Evolutionary conservation across 768 basidiomycete species (phyloP).

Genomic region (Serendipita sp.): DNA sequence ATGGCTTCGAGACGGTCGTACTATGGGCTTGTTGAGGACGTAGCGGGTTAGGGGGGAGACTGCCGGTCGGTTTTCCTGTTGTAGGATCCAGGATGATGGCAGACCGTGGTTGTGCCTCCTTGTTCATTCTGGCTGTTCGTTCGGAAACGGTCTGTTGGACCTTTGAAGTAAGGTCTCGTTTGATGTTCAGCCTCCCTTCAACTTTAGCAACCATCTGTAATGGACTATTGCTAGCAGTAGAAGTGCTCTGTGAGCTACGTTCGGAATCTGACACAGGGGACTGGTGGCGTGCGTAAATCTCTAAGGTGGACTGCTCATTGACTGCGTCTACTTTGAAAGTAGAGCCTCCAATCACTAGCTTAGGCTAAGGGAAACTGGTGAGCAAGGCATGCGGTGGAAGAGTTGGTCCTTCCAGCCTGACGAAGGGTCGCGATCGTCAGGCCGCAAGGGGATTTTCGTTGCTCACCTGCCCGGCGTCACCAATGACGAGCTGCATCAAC

Average conservation of each 20-base stretch:
- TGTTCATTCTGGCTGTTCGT: background rate
- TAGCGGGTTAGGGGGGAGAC: background rate
- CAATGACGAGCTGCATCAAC: background rate
- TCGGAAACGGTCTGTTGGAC: background rate
- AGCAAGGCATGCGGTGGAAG: background rate
- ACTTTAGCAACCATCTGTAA: background rate
- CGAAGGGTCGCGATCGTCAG: background rate
- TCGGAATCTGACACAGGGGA: background rate
- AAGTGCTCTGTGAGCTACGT: background rate
- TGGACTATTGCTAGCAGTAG: background rate
- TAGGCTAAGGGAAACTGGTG: background rate
- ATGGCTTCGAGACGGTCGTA: background rate
- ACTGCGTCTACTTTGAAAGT: background rate
- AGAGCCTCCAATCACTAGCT: background rate
- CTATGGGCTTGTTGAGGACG: background rate
- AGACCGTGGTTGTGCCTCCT: background rate
- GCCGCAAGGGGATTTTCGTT: background rate
- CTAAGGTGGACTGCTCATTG: background rate
- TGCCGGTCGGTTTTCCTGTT: background rate
- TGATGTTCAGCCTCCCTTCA: background rate
- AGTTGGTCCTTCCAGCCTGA: background rate
- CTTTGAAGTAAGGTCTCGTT: background rate
- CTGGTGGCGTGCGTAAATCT: slow-evolving; percentile 1
- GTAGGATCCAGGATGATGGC: background rate
- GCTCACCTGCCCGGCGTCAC: background rate